Evolutionary conservation across 148 eudicot species (phyloP).

Genomic region (Persicaria tinctoria): DNA sequence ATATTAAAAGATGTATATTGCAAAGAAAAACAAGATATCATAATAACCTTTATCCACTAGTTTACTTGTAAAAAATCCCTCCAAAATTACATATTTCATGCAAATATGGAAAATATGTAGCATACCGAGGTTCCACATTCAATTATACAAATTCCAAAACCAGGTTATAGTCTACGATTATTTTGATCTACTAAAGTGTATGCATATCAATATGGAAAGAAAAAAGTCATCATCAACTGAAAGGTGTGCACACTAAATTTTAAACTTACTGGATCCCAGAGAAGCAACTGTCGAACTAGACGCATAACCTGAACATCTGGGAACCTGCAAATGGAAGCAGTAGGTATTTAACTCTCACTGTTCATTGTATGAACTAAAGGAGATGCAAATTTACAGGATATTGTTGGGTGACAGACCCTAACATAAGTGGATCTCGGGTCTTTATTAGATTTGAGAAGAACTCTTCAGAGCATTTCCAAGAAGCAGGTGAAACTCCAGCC

Average conservation of each 20-base stretch:
- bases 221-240: too few relatives aligned
- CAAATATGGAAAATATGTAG: too few relatives aligned
- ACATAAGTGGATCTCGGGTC: slow-evolving; percentile 80
- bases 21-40: not conserved
- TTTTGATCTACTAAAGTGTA: not conserved
- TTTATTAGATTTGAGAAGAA: slow-evolving; percentile 74
- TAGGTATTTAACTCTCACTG: not conserved
- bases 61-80: too few relatives aligned
- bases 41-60: too few relatives aligned
- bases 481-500: slow-evolving; percentile 68
- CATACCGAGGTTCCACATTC: not conserved
- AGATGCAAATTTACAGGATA: not conserved
- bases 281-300: slow-evolving; percentile 73
- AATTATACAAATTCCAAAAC: not conserved
- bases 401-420: slow-evolving; percentile 55
- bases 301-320: slow-evolving; percentile 91
- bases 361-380: not conserved
- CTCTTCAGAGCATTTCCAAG: slow-evolving; percentile 99
- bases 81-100: too few relatives aligned
- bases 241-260: not conserved
- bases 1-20: not conserved
- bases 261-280: slow-evolving; percentile 86
- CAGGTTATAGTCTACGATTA: not conserved
- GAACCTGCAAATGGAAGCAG: slow-evolving; percentile 47
- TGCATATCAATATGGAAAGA: not conserved